phyloP scores from a whole-genome alignment of 345 rosid genomes.

The Geranium brycei region DNA sequence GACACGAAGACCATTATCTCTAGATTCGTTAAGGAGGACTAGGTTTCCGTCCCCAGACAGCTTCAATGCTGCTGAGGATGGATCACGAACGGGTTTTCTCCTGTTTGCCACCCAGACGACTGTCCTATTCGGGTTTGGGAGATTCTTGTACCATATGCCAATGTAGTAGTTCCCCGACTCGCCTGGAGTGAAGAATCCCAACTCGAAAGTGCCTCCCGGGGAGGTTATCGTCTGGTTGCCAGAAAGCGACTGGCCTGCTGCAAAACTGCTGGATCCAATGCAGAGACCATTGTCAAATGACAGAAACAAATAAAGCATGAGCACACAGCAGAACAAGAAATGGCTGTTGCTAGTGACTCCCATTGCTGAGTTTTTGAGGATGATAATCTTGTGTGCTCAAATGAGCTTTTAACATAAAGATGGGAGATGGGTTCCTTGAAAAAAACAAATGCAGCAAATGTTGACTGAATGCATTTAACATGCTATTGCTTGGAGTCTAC shows the following conservation, averaged over 20 bases:
- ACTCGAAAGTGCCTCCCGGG: slow-evolving; percentile 1
- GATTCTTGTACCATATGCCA: slow-evolving; percentile 11
- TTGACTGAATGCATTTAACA: background rate
- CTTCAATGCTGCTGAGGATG: background rate
- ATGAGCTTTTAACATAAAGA: background rate
- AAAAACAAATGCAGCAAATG: background rate
- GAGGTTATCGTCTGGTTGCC: slow-evolving; percentile 6
- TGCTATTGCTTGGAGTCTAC: background rate
- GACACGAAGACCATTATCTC: background rate
- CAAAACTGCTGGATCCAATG: background rate
- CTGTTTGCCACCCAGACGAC: slow-evolving; percentile 9
- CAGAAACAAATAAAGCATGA: background rate
- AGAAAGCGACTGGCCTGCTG: slow-evolving; percentile 5
- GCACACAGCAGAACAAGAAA: background rate
- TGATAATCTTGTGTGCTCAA: background rate
- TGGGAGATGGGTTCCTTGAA: background rate
- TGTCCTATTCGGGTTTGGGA: background rate
- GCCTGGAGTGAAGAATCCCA: slow-evolving; percentile 11
- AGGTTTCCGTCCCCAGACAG: slow-evolving; percentile 6
- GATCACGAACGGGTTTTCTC: background rate
- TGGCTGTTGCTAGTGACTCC: background rate
- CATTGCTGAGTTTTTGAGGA: background rate
- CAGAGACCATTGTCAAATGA: background rate
- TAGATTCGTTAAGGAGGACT: slow-evolving; percentile 1
- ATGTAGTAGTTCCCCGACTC: slow-evolving; percentile 6